Base-by-base conservation (phyloP, 306 rosid genomes). In the Dryas octopetala region DNA sequence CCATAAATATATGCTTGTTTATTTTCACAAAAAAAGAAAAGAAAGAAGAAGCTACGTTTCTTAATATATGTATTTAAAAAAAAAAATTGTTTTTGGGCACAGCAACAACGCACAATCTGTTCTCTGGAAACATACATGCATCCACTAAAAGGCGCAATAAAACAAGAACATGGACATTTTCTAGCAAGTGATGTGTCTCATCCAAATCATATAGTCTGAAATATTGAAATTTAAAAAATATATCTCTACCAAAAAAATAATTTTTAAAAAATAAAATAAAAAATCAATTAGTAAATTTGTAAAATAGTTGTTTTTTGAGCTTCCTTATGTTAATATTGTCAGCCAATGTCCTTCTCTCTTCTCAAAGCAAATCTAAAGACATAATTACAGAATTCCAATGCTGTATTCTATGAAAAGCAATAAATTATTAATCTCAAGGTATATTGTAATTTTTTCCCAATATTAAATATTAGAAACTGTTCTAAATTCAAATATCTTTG, bases 131-230 rank as follows among this genome's bases (percentile, higher is more conserved):
- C 65, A 55, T 71, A 54, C 64, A 43, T 54, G 65, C 53, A 71
- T 58, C 53, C 41, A 2, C 65, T 14, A 9, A 48, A 71, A 45
- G 75, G 8, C 40, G 53, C 53, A 55, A 40, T 14, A 38, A 46
- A 40, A 71, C 65, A 44, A 54, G 47, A 55, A 54, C 62, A 70
- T 41, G 28, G 17, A 54, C 75, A 70, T 70, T 70, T 54, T 52
- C 62, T 52, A 19, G 16, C 74, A 32, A 40, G n/a, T 70, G 50
- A 70, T 70, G 62, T 53, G 62, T 55, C 43, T 53, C 38, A 32
- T 32, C 26, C 15, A 10, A 4, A 14, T 71, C 65, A 43, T 5
- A 12, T 7, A 4, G 41, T 17, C n/a, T 6, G 23, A 70, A n/a
- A 15, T 46, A 53, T 57, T 19, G 32, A 19, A 23, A 10, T 3